These are phyloP conservation scores for Aspergillus aculeatinus DNA, from an alignment of 2,329 filamentous ascomycete genomes.

Conservation along the genomic window DNA sequence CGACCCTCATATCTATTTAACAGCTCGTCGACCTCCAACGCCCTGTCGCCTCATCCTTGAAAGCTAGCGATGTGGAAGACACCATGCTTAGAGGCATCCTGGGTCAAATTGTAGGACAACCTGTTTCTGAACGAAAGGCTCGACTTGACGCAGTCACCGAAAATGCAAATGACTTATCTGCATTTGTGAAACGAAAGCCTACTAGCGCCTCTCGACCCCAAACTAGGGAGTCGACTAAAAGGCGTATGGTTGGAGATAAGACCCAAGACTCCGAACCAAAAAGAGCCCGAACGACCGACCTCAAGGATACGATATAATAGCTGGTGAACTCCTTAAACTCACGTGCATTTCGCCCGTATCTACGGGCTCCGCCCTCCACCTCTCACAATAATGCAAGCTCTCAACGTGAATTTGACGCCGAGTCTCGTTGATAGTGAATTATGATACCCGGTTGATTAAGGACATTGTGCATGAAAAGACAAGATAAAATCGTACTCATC, in stretches of 20 bases:
- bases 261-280: conserved; percentile 26
- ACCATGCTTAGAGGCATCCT: conserved; percentile 57
- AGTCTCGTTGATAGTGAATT: not conserved
- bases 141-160: conserved; percentile 56
- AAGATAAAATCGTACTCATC: not conserved
- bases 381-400: not conserved
- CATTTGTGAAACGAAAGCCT: conserved; percentile 58
- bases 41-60: conserved; percentile 51
- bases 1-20: conserved; percentile 7
- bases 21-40: conserved; percentile 58
- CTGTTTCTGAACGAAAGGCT: conserved; percentile 53
- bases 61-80: conserved; percentile 34
- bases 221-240: conserved; percentile 20
- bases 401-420: not conserved
- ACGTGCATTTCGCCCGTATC: not conserved
- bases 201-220: conserved; percentile 16
- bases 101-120: conserved; percentile 57
- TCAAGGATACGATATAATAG: not conserved
- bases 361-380: not conserved
- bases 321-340: not conserved
- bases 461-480: not conserved
- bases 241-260: conserved; percentile 30
- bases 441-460: not conserved
- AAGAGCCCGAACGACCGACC: conserved; percentile 23
- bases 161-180: conserved; percentile 59